Conservation (phyloP, 164 flowering plant species). For the Magnolia officinalis region DNA sequence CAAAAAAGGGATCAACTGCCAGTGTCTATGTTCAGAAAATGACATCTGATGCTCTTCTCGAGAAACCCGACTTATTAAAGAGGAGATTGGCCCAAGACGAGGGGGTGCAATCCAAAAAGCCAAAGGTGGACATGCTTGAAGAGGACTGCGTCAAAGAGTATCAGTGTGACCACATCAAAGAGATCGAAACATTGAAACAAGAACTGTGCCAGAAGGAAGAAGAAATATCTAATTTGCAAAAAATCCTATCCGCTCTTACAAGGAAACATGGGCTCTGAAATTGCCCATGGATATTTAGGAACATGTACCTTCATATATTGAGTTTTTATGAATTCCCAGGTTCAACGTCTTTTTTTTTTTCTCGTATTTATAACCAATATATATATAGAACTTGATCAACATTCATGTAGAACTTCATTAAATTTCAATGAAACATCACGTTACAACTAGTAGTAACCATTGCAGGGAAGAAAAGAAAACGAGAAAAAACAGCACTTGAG, state of each 20-base stretch:
- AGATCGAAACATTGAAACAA: slow-evolving; percentile 42
- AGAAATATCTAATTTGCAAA: slow-evolving; percentile 41
- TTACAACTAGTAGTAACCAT: neutral
- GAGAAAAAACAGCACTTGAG: neutral
- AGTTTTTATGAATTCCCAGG: neutral
- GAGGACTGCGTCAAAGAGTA: neutral
- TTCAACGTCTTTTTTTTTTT: no score
- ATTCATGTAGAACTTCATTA: neutral
- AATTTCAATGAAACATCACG: neutral
- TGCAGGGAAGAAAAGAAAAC: neutral
- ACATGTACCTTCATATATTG: neutral
- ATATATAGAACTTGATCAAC: neutral
- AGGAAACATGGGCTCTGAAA: slow-evolving; percentile 52
- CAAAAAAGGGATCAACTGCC: slow-evolving; percentile 21
- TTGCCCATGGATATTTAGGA: neutral
- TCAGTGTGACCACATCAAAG: slow-evolving; percentile 39
- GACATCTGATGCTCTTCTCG: slow-evolving; percentile 8
- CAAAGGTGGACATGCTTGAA: slow-evolving; percentile 10
- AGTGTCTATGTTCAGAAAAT: slow-evolving; percentile 40
- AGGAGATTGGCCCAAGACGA: slow-evolving; percentile 31
- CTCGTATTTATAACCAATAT: neutral
- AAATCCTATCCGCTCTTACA: slow-evolving; percentile 46
- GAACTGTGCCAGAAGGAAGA: slow-evolving; percentile 37
- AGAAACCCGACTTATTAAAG: slow-evolving; percentile 11
- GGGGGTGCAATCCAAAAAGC: slow-evolving; percentile 23